These are phyloP conservation scores for Wickerhamiella azymoides DNA, from an alignment of 805 yeast genomes.

Conservation along the genomic window DNA sequence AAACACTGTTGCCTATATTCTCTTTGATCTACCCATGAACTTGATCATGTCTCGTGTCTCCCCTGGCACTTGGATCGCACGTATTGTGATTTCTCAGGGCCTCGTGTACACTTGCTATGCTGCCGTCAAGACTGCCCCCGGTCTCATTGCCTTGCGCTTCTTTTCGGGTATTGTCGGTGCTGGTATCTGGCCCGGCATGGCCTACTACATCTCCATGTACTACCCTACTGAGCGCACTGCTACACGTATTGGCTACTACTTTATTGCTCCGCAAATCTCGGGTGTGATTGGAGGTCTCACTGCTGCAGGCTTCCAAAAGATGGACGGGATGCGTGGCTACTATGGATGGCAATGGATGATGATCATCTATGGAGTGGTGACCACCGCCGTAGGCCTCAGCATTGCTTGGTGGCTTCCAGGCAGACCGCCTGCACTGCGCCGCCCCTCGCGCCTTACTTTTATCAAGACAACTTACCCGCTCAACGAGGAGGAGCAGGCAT, in stretches of 20 bases:
- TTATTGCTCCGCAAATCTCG: conserved; percentile 83
- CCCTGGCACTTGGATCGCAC: conserved; percentile 73
- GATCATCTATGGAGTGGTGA: conserved; percentile 58
- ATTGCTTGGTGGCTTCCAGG: conserved; percentile 81
- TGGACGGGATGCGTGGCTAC: conserved; percentile 56
- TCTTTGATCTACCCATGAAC: conserved; percentile 83
- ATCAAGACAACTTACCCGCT: conserved; percentile 25
- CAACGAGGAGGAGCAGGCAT: conserved; percentile 33
- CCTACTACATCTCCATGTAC: conserved; percentile 72
- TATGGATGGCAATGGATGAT: conserved; percentile 85
- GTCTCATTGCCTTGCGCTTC: conserved; percentile 58
- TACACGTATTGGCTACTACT: conserved; percentile 71
- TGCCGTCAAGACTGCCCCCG: conserved; percentile 40
- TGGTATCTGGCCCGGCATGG: conserved; percentile 85
- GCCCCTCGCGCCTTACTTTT: conserved; percentile 1
- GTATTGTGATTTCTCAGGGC: conserved; percentile 68
- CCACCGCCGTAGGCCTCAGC: conserved; percentile 47
- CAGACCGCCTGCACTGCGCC: conserved; percentile 34
- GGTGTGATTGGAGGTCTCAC: conserved; percentile 83
- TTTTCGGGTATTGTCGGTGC: conserved; percentile 68
- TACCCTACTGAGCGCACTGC: conserved; percentile 70
- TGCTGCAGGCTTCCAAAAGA: conserved; percentile 74
- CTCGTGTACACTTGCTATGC: conserved; percentile 62
- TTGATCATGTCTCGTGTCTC: conserved; percentile 67
- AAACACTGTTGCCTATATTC: conserved; percentile 67